Evolutionary conservation across 2,329 filamentous ascomycete genomes (phyloP).

Genomic region (Diaporthe sp.): DNA sequence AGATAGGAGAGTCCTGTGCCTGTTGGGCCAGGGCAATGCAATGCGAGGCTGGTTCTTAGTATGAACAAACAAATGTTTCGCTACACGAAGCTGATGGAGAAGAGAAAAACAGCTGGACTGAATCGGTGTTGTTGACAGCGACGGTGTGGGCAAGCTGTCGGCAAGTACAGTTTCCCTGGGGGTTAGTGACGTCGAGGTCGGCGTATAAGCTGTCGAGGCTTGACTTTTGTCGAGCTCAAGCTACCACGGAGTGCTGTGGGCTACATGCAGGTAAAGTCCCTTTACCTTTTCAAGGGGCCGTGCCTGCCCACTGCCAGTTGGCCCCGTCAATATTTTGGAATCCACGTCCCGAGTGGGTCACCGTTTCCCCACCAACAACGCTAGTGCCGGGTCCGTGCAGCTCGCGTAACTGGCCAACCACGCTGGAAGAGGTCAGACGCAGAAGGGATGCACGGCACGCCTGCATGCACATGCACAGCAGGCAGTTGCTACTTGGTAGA

Average conservation of each 20-base stretch:
- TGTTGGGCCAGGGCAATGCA: not conserved
- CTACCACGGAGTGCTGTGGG: constrained; percentile 4
- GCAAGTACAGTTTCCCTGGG: not conserved
- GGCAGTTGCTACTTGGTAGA: not conserved
- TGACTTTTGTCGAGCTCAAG: constrained; percentile 23
- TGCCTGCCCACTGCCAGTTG: constrained; percentile 32
- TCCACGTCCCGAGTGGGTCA: constrained; percentile 23
- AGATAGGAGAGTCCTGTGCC: constrained; percentile 1
- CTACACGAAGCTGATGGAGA: constrained; percentile 27
- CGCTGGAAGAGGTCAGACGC: not conserved
- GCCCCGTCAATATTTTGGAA: constrained; percentile 32
- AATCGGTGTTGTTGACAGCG: constrained; percentile 29
- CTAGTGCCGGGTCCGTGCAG: constrained; percentile 11
- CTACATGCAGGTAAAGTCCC: constrained; percentile 15
- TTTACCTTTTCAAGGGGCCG: constrained; percentile 30
- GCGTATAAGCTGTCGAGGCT: constrained; percentile 26
- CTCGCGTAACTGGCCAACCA: constrained; percentile 30
- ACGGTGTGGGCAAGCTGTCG: not conserved
- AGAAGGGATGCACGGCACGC: not conserved
- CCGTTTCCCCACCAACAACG: constrained; percentile 31
- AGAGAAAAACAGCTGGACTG: not conserved
- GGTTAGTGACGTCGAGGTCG: constrained; percentile 33
- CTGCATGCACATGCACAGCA: not conserved
- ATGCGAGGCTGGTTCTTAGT: constrained; percentile 11
- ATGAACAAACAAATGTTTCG: constrained; percentile 36